These are phyloP conservation scores for Mycena polygramma DNA, from an alignment of 768 basidiomycete species.

Conservation along the genomic window DNA sequence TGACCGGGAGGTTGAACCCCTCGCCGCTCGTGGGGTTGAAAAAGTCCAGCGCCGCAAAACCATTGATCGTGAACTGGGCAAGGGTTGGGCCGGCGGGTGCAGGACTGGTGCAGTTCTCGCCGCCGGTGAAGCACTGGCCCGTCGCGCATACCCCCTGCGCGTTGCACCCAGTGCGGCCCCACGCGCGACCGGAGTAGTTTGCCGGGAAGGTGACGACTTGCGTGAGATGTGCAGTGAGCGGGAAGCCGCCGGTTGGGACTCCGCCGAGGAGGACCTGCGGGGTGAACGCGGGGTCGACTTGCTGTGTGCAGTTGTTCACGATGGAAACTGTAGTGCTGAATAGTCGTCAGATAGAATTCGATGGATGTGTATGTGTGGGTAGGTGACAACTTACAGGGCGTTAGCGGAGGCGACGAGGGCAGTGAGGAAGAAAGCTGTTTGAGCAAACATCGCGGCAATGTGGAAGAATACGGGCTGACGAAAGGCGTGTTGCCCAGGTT, in stretches of 20 bases:
- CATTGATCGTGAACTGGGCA: constrained; percentile 24
- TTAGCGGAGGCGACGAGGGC: constrained; percentile 19
- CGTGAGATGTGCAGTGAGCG: constrained; percentile 21
- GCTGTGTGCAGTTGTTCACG: constrained; percentile 21
- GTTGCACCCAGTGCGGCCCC: constrained; percentile 24
- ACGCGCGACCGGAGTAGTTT: constrained; percentile 24
- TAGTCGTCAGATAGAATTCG: constrained; percentile 9
- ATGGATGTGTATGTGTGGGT: constrained; percentile 6
- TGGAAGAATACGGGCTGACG: constrained; percentile 6
- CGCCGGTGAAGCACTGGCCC: constrained; percentile 26
- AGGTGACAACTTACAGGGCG: constrained; percentile 25
- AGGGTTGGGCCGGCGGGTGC: constrained; percentile 24
- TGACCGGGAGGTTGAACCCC: constrained; percentile 26
- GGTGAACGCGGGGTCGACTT: constrained; percentile 27
- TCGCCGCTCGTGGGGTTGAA: constrained; percentile 26
- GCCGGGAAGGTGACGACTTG: constrained; percentile 20
- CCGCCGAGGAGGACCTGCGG: constrained; percentile 23
- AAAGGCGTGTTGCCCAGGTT: constrained; percentile 9
- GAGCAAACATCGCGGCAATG: constrained; percentile 18
- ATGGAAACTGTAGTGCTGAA: constrained; percentile 23
- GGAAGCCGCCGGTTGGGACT: constrained; percentile 24
- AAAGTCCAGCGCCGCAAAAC: constrained; percentile 20
- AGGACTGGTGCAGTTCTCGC: constrained; percentile 28
- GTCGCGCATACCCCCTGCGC: constrained; percentile 23
- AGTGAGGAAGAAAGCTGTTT: constrained; percentile 20